A percentile compares a stretch with the other conserved stretches of the same genome.
These are phyloP conservation scores for Smallanthus sonchifolius DNA, from an alignment of 129 eudicot genomes.

Conservation along the genomic window DNA sequence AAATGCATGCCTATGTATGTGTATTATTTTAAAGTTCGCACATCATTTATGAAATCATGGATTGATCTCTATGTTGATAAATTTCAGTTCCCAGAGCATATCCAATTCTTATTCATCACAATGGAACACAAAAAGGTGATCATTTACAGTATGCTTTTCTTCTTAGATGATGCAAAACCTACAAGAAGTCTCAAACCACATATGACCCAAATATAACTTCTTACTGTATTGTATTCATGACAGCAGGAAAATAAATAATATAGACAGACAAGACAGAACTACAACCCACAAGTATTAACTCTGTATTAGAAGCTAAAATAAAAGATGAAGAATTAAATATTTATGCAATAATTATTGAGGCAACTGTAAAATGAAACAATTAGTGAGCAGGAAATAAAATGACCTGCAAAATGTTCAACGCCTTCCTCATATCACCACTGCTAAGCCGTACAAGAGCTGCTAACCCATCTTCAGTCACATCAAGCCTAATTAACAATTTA, in stretches of 20 bases:
- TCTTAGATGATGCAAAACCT: slow-evolving; percentile 8
- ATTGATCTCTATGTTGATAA: not conserved
- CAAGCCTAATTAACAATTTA: slow-evolving; percentile 54
- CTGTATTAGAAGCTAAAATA: not conserved
- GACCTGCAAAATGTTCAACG: slow-evolving; percentile 95
- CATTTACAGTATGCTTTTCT: not conserved
- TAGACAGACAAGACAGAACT: not conserved
- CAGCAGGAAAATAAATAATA: not conserved
- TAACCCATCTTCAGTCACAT: slow-evolving; percentile 77
- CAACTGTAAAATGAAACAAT: not conserved
- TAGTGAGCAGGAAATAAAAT: not conserved
- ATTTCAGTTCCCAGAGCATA: not conserved
- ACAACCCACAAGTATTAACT: not conserved
- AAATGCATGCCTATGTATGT: not conserved
- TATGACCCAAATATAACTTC: not conserved
- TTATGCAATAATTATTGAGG: not conserved
- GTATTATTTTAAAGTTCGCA: not conserved
- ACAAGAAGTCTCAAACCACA: not conserved
- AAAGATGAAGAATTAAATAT: not conserved
- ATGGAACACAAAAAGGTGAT: not conserved
- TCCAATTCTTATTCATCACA: not conserved
- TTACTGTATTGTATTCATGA: not conserved
- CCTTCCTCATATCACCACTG: slow-evolving; percentile 99
- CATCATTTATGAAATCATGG: not conserved
- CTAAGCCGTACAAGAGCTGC: slow-evolving; percentile 90